Evolutionary conservation across 2,329 filamentous ascomycete species (phyloP), one percentile per base, ranked within the genome.

Genomic region (Fusarium setosum): DNA sequence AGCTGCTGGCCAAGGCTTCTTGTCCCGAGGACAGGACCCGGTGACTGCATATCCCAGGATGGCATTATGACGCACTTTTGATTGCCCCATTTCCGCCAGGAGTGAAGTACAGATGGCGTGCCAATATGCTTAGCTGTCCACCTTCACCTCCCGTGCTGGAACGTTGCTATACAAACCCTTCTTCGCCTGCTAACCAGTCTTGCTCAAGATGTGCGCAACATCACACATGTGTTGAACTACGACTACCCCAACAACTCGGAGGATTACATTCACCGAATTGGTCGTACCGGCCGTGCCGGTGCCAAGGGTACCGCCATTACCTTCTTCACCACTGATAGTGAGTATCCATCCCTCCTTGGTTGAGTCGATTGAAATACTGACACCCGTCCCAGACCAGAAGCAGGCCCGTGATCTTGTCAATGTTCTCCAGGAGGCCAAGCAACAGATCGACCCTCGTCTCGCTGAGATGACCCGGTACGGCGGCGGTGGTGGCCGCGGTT

Each of bases 181-280:
- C 80, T 76, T 85, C 84, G 83, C 82, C 84, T 87, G 84, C 93
- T 97, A 96, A 97, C 92, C 86, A 88, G 81, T 86, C 79, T 84
- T 76, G 75, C 61, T 77, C 78, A 97, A 98, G 96, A 99, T 92
- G 96, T 99, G 86, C 95, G 94, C 85, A 97, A 99, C 88, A 99
- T 99, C 86, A 98, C 96, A 83, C 96, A 99, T 85, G 96, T 99
- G 83, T 88, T 99, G 84, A 98, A 98, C 90, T 97, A 98, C 92
- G 96, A 98, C 81, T 98, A 98, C 83, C 95, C 95, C 81, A 98
- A 98, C 86, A 98, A 98, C 83, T 89, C 96, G 75, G 96, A 99
- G 84, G 95, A 98, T 78, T 98, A 98, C 76, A 97, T 98, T 73
- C 96, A 97, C 79, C 92, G 96, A 80, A 96, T 95, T 80, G 96